These are phyloP conservation scores for Fusarium burgessii DNA, from an alignment of 2,329 filamentous ascomycete genomes.

Conservation along the genomic window DNA sequence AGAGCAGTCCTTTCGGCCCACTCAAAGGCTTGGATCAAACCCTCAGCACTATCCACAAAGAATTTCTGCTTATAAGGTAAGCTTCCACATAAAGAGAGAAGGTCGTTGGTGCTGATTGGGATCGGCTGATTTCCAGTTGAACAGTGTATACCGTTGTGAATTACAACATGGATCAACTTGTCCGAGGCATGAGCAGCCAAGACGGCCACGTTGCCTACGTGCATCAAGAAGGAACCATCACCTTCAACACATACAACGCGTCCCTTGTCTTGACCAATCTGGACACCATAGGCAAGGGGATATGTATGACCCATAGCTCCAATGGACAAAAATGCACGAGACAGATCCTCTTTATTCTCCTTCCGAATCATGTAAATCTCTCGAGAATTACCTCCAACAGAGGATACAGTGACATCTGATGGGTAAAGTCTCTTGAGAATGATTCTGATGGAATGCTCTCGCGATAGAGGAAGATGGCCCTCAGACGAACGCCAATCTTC, in stretches of 20 bases:
- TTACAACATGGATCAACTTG: conserved; percentile 4
- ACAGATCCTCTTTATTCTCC: conserved; percentile 8
- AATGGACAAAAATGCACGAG: neutral
- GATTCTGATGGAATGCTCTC: neutral
- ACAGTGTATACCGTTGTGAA: neutral
- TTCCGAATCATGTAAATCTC: conserved; percentile 21
- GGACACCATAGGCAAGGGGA: neutral
- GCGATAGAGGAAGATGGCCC: neutral
- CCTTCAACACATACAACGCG: conserved; percentile 2
- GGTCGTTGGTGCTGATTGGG: neutral
- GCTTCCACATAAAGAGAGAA: conserved; percentile 7
- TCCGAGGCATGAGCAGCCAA: neutral
- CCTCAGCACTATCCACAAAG: conserved; percentile 18
- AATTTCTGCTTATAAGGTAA: conserved; percentile 20
- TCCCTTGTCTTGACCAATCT: neutral
- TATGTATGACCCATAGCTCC: conserved; percentile 5
- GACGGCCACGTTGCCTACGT: neutral
- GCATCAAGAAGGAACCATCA: conserved; percentile 6
- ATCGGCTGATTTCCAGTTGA: neutral
- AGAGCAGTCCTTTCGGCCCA: conserved; percentile 12
- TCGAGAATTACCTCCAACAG: conserved; percentile 14
- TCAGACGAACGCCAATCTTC: neutral
- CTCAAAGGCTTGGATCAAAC: conserved; percentile 14
- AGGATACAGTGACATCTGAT: conserved; percentile 13
- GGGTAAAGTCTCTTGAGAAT: conserved; percentile 7